Conservation (phyloP, 192 early-diverging fungal species). For the Chytriomyces sp. region DNA sequence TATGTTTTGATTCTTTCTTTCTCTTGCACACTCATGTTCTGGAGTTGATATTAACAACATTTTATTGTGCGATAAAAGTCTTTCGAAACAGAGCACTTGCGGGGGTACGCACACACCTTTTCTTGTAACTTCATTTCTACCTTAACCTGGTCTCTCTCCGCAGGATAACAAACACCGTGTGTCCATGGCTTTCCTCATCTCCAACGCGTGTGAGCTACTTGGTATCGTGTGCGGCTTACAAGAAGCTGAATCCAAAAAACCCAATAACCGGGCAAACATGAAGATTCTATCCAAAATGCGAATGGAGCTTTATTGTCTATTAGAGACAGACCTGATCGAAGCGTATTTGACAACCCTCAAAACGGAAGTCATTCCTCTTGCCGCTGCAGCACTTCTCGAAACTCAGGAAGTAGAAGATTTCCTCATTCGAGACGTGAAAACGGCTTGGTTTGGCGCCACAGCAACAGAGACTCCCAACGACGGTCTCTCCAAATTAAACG, state of each 20-base stretch:
- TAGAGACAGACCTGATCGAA: conserved; percentile 81
- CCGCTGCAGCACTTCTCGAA: conserved; percentile 86
- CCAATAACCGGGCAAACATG: conserved; percentile 55
- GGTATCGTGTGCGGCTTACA: conserved; percentile 67
- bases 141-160: too few species aligned
- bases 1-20: too few species aligned
- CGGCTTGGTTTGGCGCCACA: conserved; percentile 72
- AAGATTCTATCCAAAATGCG: conserved; percentile 78
- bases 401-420: conserved; percentile 83
- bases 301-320: conserved; percentile 62
- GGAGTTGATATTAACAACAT: too few species aligned
- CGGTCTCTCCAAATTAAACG: conserved; percentile 82
- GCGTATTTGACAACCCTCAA: conserved; percentile 89
- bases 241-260: conserved; percentile 33
- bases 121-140: too few species aligned
- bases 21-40: too few species aligned
- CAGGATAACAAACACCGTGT: too few species aligned
- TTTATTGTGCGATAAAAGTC: too few species aligned
- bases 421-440: conserved; percentile 64
- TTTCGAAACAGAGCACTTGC: too few species aligned
- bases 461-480: background rate
- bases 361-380: conserved; percentile 80
- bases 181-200: conserved; percentile 46
- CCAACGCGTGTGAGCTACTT: conserved; percentile 86
- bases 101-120: too few species aligned